phyloP scores from a whole-genome alignment of 1,139 yeast genomes.

The Geotrichum cucujoidarum region DNA sequence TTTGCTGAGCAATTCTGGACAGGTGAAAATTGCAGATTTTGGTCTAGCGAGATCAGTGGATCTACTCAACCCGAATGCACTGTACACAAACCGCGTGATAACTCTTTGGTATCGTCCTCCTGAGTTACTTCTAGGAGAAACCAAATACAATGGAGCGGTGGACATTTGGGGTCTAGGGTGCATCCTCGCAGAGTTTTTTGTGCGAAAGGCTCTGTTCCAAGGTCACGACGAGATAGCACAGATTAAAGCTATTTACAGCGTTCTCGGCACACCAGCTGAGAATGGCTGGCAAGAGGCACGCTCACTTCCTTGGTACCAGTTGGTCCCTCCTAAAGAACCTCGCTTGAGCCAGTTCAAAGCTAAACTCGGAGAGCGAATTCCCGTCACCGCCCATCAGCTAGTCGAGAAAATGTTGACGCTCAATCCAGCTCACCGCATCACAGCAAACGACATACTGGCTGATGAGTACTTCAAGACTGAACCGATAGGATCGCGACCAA shows the following conservation, averaged over 20 bases:
- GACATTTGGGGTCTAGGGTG: slow-evolving; percentile 99
- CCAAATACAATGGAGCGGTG: slow-evolving; percentile 83
- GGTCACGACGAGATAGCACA: slow-evolving; percentile 89
- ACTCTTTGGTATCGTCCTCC: slow-evolving; percentile 98
- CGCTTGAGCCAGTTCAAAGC: slow-evolving; percentile 45
- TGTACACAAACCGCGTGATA: slow-evolving; percentile 86
- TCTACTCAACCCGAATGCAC: slow-evolving; percentile 31
- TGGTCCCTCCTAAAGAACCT: slow-evolving; percentile 59
- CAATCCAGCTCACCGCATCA: slow-evolving; percentile 62
- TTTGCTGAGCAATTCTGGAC: slow-evolving; percentile 65
- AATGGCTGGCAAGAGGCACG: slow-evolving; percentile 76
- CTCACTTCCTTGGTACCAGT: slow-evolving; percentile 85
- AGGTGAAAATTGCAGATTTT: slow-evolving; percentile 83
- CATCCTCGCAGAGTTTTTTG: slow-evolving; percentile 73
- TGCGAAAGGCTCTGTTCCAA: slow-evolving; percentile 71
- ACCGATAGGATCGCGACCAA: slow-evolving; percentile 57
- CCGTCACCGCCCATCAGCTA: slow-evolving; percentile 59
- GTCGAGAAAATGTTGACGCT: slow-evolving; percentile 58
- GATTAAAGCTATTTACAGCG: slow-evolving; percentile 63
- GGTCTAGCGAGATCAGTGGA: slow-evolving; percentile 69
- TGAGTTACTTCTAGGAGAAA: slow-evolving; percentile 81
- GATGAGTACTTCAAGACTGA: slow-evolving; percentile 68
- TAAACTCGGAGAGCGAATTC: slow-evolving; percentile 28
- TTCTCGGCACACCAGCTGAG: slow-evolving; percentile 80
- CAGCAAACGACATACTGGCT: slow-evolving; percentile 56